Base-by-base conservation (phyloP, 805 yeast species). In the Sungouiozyma ichnusensis region DNA sequence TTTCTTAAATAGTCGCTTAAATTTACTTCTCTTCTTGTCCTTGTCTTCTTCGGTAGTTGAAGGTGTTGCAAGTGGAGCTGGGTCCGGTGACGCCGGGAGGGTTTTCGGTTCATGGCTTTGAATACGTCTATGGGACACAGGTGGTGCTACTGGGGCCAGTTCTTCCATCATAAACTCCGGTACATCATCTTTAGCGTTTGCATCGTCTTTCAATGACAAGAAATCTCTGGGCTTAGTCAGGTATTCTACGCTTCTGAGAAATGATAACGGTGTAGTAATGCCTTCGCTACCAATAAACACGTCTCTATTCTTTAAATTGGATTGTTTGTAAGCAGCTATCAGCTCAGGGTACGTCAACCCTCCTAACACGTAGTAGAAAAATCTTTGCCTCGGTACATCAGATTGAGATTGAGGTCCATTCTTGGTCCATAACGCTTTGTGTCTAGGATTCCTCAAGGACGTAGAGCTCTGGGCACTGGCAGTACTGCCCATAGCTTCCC, bases 311-410 rank as follows among this genome's bases (percentile, higher is more conserved):
- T 76, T 68, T 36, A 71, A 60, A 15, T 66, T 62, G 7, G 85
- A 73, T 37, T 86, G 68, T 48, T 85, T 90, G 51, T 84, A 80
- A 3, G 80, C 78, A 11, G 85, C 72, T 47, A 90, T 73, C 20
- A 82, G 65, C 60, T 92, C 99, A 2, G 88, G 74, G 49, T 81
- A 76, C 0, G 97, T 85, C 16, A 84, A 63, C 7, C 97, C 98
- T 17, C 99, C 99, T 2, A 94, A 81, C 20, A 86, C 73, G 55
- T 78, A 92, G 43, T 87, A 75, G 49, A 88, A 74, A 6, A 88
- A 68, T 39, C 92, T 68, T 55, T 85, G 95, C 49, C 77, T 68
- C 37, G 69, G 66, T 2, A 64, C 65, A 37, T 58, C 64, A 33
- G 49, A 54, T 38, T 52, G 53, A 15, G 37, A 37, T 2, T 27